phyloP scores from a whole-genome alignment of 495 filamentous ascomycete species.

The Glarea lozoyensis region DNA sequence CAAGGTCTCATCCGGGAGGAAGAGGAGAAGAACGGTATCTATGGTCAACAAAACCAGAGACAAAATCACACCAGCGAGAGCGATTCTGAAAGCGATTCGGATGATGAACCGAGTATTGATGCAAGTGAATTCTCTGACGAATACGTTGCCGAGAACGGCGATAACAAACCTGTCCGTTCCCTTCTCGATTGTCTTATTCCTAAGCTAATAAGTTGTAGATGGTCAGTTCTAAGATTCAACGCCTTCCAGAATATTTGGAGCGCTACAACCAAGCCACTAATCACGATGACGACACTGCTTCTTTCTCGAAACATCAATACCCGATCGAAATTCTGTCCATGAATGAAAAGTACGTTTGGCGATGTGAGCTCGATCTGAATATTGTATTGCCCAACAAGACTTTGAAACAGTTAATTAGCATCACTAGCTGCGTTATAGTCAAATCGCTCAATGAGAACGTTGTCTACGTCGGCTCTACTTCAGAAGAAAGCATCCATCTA shows the following conservation, averaged over 20 bases:
- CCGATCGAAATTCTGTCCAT: slow-evolving; percentile 4
- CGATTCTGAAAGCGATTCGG: neutral
- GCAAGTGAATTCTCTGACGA: too few species aligned
- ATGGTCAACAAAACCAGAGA: neutral
- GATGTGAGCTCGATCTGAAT: neutral
- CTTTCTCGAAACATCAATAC: neutral
- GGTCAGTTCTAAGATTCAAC: slow-evolving; percentile 8
- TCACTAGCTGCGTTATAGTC: slow-evolving; percentile 23
- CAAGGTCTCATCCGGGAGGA: slow-evolving; percentile 3
- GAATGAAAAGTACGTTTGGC: slow-evolving; percentile 9
- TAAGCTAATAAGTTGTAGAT: slow-evolving; percentile 6
- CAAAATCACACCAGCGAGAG: neutral
- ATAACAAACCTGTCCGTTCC: neutral
- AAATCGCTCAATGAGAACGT: slow-evolving; percentile 13
- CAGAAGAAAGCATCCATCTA: slow-evolving; percentile 11
- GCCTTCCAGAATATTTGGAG: slow-evolving; percentile 2
- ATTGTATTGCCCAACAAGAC: slow-evolving; percentile 15
- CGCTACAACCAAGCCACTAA: neutral
- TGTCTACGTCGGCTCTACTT: slow-evolving; percentile 28
- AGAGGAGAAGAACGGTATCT: slow-evolving; percentile 1
- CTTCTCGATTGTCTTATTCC: neutral
- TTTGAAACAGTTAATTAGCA: slow-evolving; percentile 15
- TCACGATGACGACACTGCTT: neutral
- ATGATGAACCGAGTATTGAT: too few species aligned
- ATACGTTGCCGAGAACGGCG: too few species aligned